Evolutionary conservation across 2,329 filamentous ascomycete species (phyloP).

Genomic region (Diaporthe vaccinii): DNA sequence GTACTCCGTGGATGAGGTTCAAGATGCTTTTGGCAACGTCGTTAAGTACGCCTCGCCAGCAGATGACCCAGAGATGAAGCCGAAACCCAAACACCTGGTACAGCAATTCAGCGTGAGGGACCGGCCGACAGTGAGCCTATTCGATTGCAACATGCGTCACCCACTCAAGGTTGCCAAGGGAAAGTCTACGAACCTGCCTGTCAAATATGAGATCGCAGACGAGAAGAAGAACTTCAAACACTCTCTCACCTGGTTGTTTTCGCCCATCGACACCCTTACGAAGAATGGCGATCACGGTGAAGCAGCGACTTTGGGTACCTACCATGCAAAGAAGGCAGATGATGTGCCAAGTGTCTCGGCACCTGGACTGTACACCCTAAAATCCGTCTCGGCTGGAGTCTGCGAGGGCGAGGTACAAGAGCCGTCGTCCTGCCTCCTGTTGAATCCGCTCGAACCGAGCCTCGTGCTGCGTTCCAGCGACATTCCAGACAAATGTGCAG

Average conservation of each 20-base stretch:
- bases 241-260: slow-evolving; percentile 85
- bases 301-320: slow-evolving; percentile 68
- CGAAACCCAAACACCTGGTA: slow-evolving; percentile 73
- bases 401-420: slow-evolving; percentile 93
- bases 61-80: slow-evolving; percentile 77
- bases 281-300: slow-evolving; percentile 78
- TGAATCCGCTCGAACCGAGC: slow-evolving; percentile 91
- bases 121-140: slow-evolving; percentile 79
- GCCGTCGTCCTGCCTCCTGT: slow-evolving; percentile 90
- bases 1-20: slow-evolving; percentile 92
- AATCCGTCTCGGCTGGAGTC: slow-evolving; percentile 81
- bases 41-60: slow-evolving; percentile 77
- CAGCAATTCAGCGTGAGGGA: slow-evolving; percentile 90
- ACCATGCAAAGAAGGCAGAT: slow-evolving; percentile 71
- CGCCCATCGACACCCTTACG: slow-evolving; percentile 77
- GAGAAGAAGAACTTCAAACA: slow-evolving; percentile 73
- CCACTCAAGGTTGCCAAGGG: slow-evolving; percentile 89
- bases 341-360: slow-evolving; percentile 78
- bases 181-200: slow-evolving; percentile 74
- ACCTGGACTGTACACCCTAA: slow-evolving; percentile 89
- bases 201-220: slow-evolving; percentile 76
- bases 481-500: slow-evolving; percentile 94
- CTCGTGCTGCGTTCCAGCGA: slow-evolving; percentile 81
- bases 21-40: slow-evolving; percentile 90
- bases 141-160: slow-evolving; percentile 82